Evolutionary conservation across 163 green algal genomes (phyloP).

Genomic region (Coccomyxa subellipsoidea): DNA sequence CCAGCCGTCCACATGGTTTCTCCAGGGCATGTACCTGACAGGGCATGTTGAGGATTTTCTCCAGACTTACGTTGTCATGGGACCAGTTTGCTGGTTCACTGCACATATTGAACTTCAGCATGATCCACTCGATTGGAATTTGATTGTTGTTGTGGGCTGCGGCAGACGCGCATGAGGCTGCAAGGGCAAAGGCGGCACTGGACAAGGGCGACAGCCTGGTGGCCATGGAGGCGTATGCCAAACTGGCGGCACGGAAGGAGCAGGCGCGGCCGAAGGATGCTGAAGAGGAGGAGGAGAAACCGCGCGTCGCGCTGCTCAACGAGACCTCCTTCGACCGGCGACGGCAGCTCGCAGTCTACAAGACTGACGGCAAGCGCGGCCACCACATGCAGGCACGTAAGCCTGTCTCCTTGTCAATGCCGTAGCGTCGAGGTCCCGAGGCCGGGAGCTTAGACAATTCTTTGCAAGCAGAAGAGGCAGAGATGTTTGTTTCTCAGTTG

Average conservation of each 20-base stretch:
- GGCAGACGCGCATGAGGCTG: background rate
- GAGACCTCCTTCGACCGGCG: conserved; percentile 65
- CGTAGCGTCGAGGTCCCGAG: too few relatives aligned
- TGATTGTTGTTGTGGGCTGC: background rate
- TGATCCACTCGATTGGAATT: too few relatives aligned
- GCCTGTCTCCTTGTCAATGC: too few relatives aligned
- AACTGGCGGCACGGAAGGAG: conserved; percentile 35
- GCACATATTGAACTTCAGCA: too few relatives aligned
- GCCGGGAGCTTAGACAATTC: too few relatives aligned
- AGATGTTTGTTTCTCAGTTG: too few relatives aligned
- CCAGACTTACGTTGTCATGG: too few relatives aligned
- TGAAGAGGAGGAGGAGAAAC: conserved; percentile 33
- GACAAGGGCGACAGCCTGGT: conserved; percentile 41
- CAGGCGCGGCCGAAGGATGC: conserved; percentile 12
- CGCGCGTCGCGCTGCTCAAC: conserved; percentile 43
- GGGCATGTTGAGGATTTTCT: too few relatives aligned
- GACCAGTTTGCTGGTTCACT: too few relatives aligned
- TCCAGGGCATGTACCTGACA: too few relatives aligned
- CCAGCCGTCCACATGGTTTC: too few relatives aligned
- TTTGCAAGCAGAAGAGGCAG: too few relatives aligned
- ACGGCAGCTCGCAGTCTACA: conserved; percentile 57
- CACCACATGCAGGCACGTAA: conserved; percentile 66
- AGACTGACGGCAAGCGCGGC: conserved; percentile 53
- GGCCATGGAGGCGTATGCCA: conserved; percentile 61
- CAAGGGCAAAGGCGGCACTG: background rate